phyloP scores from a whole-genome alignment of 1,139 yeast species.

The Lodderomyces elongisporus region DNA sequence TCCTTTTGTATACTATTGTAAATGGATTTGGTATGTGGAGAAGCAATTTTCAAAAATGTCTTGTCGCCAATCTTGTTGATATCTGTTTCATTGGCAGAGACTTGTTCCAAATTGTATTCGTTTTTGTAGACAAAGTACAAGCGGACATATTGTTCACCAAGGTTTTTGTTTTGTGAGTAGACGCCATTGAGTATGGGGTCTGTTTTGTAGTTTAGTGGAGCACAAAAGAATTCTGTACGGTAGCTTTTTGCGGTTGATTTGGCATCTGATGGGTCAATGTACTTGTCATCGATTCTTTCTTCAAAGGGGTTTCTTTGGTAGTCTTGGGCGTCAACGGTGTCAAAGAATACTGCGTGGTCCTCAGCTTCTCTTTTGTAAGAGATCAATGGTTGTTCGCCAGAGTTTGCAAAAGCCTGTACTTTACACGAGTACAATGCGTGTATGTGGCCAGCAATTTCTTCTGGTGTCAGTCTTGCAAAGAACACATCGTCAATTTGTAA shows the following conservation, averaged over 20 bases:
- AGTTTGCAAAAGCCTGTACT: conserved; percentile 68
- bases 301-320: conserved; percentile 46
- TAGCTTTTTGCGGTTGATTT: conserved; percentile 36
- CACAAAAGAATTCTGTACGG: conserved; percentile 81
- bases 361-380: conserved; percentile 72
- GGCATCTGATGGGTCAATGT: conserved; percentile 57
- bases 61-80: conserved; percentile 70
- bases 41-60: conserved; percentile 74
- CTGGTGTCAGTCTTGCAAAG: conserved; percentile 80
- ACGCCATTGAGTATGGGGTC: conserved; percentile 45
- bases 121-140: conserved; percentile 88
- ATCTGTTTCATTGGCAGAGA: conserved; percentile 40
- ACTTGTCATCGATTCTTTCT: conserved; percentile 72
- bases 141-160: conserved; percentile 53
- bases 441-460: conserved; percentile 75
- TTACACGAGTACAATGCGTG: conserved; percentile 90
- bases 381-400: conserved; percentile 46
- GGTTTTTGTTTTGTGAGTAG: conserved; percentile 26
- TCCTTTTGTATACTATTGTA: conserved; percentile 70
- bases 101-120: conserved; percentile 37
- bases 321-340: conserved; percentile 46
- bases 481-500: conserved; percentile 91
- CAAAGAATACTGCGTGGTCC: conserved; percentile 91
- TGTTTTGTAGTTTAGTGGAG: conserved; percentile 50
- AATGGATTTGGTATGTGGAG: conserved; percentile 70